Evolutionary conservation across 2,329 filamentous ascomycete genomes (phyloP).

Genomic region (Furcasterigmium sp.): DNA sequence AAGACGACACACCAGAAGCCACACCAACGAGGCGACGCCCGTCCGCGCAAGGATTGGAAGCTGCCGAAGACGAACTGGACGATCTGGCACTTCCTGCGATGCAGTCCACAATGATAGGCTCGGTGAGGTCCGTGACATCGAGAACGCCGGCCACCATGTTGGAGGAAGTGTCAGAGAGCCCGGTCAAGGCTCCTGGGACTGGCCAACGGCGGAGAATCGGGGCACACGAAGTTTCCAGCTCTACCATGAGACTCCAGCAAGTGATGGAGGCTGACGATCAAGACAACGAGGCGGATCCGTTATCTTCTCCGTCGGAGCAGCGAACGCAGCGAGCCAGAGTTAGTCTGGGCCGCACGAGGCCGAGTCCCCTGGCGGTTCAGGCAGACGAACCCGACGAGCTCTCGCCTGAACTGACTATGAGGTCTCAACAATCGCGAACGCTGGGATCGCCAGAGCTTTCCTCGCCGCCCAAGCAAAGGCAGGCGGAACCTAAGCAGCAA

Average conservation of each 20-base stretch:
- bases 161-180: slow-evolving; percentile 49
- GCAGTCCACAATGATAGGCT: background rate
- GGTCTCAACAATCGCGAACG: background rate
- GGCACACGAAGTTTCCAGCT: slow-evolving; percentile 27
- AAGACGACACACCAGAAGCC: slow-evolving; percentile 7
- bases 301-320: slow-evolving; percentile 30
- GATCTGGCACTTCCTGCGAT: slow-evolving; percentile 5
- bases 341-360: background rate
- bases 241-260: slow-evolving; percentile 37
- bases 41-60: no score
- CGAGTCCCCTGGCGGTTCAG: slow-evolving; percentile 12
- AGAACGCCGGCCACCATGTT: slow-evolving; percentile 6
- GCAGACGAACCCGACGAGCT: slow-evolving; percentile 22
- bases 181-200: slow-evolving; percentile 49
- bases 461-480: background rate
- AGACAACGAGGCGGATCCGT: slow-evolving; percentile 17
- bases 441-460: slow-evolving; percentile 10
- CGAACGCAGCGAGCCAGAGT: background rate
- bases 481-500: background rate
- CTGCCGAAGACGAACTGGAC: background rate
- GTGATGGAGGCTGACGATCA: slow-evolving; percentile 24
- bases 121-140: slow-evolving; percentile 4
- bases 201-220: slow-evolving; percentile 39
- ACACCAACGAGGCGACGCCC: no score
- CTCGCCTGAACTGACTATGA: slow-evolving; percentile 20